phyloP scores from a whole-genome alignment of 495 filamentous ascomycete genomes.

The Penicillium verhagenii region DNA sequence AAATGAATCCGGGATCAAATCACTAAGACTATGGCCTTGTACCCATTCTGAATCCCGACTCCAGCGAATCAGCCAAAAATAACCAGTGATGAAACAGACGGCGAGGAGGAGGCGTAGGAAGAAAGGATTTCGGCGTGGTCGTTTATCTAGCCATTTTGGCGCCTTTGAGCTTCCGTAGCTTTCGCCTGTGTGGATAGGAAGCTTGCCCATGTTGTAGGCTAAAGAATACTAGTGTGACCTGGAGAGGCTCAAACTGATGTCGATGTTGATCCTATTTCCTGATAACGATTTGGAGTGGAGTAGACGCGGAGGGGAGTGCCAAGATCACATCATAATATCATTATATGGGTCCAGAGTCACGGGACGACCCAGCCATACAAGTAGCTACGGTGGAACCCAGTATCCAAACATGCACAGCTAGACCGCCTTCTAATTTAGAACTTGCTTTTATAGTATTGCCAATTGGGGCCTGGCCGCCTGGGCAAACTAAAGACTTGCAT shows the following conservation, averaged over 20 bases:
- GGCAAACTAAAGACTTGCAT: too few relatives aligned
- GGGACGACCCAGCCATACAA: too few relatives aligned
- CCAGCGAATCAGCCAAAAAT: not conserved
- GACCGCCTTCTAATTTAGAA: too few relatives aligned
- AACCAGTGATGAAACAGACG: not conserved
- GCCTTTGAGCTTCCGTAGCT: not conserved
- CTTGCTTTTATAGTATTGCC: too few relatives aligned
- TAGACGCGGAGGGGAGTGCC: too few relatives aligned
- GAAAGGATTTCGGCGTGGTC: not conserved
- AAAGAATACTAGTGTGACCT: not conserved
- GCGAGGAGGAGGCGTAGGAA: constrained; percentile 1
- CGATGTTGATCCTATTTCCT: constrained; percentile 4
- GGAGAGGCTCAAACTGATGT: not conserved
- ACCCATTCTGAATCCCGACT: too few relatives aligned
- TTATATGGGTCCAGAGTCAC: too few relatives aligned
- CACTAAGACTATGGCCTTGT: not conserved
- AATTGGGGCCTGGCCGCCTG: too few relatives aligned
- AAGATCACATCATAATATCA: too few relatives aligned
- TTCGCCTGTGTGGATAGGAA: constrained; percentile 22
- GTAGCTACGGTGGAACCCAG: too few relatives aligned
- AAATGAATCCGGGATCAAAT: not conserved
- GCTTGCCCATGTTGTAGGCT: constrained; percentile 24
- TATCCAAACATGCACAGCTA: too few relatives aligned
- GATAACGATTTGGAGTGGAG: constrained; percentile 1
- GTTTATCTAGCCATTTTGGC: not conserved